These are phyloP conservation scores for Hepatocystis sp. DNA, from an alignment of 169 alveolate genomes.

Conservation along the genomic window DNA sequence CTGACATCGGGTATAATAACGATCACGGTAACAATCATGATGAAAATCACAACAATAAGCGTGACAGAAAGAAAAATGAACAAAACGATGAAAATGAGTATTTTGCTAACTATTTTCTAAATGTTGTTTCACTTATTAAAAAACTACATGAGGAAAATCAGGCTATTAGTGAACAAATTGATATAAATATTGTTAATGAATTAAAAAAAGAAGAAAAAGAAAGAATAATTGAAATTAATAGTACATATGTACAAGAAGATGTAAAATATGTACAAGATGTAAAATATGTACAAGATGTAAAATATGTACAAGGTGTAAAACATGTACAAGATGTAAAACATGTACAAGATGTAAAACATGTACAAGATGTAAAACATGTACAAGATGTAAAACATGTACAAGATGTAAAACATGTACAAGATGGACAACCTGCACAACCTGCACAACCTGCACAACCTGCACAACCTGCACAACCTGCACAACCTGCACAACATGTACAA, in stretches of 20 bases:
- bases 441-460: neutral
- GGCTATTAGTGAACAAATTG: conserved; percentile 29
- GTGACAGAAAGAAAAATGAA: conserved; percentile 12
- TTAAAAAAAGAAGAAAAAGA: conserved; percentile 58
- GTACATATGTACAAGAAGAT: conserved; percentile 16
- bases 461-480: too few relatives aligned
- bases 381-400: too few relatives aligned
- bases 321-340: neutral
- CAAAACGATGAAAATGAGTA: conserved; percentile 14
- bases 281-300: neutral
- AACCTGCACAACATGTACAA: too few relatives aligned
- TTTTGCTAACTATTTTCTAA: conserved; percentile 37
- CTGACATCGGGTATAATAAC: too few relatives aligned
- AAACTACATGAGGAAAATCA: conserved; percentile 34
- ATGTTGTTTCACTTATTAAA: conserved; percentile 36
- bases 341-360: too few relatives aligned
- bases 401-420: neutral
- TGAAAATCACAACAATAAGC: too few relatives aligned
- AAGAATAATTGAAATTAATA: conserved; percentile 25
- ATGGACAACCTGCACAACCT: neutral
- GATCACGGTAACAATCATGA: too few relatives aligned
- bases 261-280: neutral
- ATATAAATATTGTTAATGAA: conserved; percentile 21
- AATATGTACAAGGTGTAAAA: neutral
- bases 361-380: too few relatives aligned